These are phyloP conservation scores for Trypanosoma rangeli DNA, from an alignment of 208 protist genomes.

Conservation along the genomic window DNA sequence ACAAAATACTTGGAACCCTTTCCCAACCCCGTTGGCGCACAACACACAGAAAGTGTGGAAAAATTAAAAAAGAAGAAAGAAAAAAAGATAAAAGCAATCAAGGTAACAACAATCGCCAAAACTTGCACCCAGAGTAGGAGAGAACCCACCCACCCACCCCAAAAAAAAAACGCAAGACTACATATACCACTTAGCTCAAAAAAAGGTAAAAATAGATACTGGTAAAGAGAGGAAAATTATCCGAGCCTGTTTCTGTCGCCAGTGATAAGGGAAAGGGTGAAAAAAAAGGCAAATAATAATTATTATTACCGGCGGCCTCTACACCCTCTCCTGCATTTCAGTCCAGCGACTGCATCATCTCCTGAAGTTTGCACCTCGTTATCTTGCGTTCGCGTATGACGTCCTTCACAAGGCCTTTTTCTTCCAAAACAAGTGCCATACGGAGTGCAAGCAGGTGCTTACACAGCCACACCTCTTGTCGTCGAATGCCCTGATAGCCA, in stretches of 20 bases:
- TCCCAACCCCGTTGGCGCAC: conserved; percentile 6
- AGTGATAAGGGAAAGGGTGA: too few species aligned
- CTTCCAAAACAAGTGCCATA: conserved; percentile 58
- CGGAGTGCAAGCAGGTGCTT: conserved; percentile 85
- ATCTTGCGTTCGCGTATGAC: conserved; percentile 46
- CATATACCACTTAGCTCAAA: too few species aligned
- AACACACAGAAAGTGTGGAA: neutral
- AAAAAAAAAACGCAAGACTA: too few species aligned
- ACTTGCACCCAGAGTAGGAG: too few species aligned
- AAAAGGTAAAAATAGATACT: too few species aligned
- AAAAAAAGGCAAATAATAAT: too few species aligned
- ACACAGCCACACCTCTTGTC: conserved; percentile 73
- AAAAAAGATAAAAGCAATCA: neutral
- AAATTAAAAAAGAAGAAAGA: conserved; percentile 1
- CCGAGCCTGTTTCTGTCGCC: too few species aligned
- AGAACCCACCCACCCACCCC: too few species aligned
- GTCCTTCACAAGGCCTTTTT: conserved; percentile 48
- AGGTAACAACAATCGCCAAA: too few species aligned
- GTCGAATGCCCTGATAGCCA: conserved; percentile 66
- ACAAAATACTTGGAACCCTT: too few species aligned
- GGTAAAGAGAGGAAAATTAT: too few species aligned
- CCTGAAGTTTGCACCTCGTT: conserved; percentile 13
- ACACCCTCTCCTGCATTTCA: neutral
- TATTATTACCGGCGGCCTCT: too few species aligned
- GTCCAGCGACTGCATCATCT: conserved; percentile 17